Percentiles rank a stretch among this genome's conserved stretches.
phyloP scores from a whole-genome alignment of 1,139 yeast species.

The Blastobotrys illinoisensis region DNA sequence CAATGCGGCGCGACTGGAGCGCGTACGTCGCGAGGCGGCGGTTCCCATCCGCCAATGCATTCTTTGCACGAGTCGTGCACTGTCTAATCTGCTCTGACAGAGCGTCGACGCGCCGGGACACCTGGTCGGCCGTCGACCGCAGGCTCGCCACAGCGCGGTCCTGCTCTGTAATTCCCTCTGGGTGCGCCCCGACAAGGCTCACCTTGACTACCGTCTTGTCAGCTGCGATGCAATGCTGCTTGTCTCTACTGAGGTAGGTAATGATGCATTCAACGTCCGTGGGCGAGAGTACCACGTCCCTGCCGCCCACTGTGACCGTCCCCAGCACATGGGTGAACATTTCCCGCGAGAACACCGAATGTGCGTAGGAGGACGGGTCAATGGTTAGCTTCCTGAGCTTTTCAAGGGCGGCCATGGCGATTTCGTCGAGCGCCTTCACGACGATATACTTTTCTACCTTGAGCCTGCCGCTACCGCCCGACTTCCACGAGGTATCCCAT shows the following conservation, averaged over 20 bases:
- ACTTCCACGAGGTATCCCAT: constrained; percentile 22
- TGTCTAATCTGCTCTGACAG: constrained; percentile 22
- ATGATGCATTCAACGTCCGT: constrained; percentile 28
- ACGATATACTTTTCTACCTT: constrained; percentile 26
- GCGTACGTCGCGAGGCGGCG: constrained; percentile 28
- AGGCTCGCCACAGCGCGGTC: constrained; percentile 31
- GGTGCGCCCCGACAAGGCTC: constrained; percentile 8
- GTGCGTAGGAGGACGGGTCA: constrained; percentile 20
- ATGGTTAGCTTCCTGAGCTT: constrained; percentile 10
- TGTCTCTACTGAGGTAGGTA: constrained; percentile 27
- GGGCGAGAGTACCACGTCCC: constrained; percentile 11
- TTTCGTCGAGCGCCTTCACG: constrained; percentile 19
- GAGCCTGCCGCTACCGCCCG: constrained; percentile 20
- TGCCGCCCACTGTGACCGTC: neutral
- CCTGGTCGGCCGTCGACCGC: constrained; percentile 24
- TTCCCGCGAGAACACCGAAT: constrained; percentile 23
- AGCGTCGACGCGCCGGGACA: constrained; percentile 24
- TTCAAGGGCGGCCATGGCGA: constrained; percentile 19
- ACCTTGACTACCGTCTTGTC: constrained; percentile 22
- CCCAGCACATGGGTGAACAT: constrained; percentile 12
- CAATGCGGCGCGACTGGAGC: constrained; percentile 24
- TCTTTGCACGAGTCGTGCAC: constrained; percentile 23
- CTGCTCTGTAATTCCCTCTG: constrained; percentile 24
- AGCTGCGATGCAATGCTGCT: constrained; percentile 14
- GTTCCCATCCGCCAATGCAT: constrained; percentile 22